These are phyloP conservation scores for Fusarium kyushuense DNA, from an alignment of 2,329 filamentous ascomycete species.

Conservation along the genomic window DNA sequence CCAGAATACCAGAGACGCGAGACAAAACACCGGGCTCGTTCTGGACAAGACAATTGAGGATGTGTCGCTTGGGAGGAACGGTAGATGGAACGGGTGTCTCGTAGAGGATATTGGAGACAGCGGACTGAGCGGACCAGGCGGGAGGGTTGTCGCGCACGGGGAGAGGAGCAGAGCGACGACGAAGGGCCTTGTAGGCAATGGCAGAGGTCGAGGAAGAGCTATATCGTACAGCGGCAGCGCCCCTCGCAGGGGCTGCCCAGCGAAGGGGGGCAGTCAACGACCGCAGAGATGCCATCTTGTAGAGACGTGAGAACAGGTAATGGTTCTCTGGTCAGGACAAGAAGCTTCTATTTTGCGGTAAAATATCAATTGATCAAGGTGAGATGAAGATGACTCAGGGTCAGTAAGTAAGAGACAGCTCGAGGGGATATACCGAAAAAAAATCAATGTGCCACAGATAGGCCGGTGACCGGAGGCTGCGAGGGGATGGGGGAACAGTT, in stretches of 20 bases:
- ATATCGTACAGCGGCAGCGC: slow-evolving; percentile 52
- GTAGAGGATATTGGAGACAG: slow-evolving; percentile 98
- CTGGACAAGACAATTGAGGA: slow-evolving; percentile 98
- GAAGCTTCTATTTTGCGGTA: slow-evolving; percentile 42
- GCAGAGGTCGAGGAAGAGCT: slow-evolving; percentile 81
- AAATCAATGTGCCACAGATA: slow-evolving; percentile 44
- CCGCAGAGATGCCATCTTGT: slow-evolving; percentile 61
- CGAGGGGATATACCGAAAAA: slow-evolving; percentile 43
- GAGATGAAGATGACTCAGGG: slow-evolving; percentile 43
- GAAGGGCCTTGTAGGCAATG: slow-evolving; percentile 96
- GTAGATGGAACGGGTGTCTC: slow-evolving; percentile 90
- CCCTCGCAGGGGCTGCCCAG: slow-evolving; percentile 50
- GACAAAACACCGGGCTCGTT: slow-evolving; percentile 98
- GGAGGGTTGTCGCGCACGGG: slow-evolving; percentile 82
- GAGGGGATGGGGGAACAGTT: slow-evolving; percentile 12
- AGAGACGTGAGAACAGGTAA: slow-evolving; percentile 37
- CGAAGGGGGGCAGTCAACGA: slow-evolving; percentile 57
- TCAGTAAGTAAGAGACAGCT: slow-evolving; percentile 35
- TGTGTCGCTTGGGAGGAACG: slow-evolving; percentile 89
- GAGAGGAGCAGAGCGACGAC: slow-evolving; percentile 87
- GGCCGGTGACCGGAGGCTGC: slow-evolving; percentile 48
- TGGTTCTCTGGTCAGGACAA: slow-evolving; percentile 44
- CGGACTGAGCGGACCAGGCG: slow-evolving; percentile 90
- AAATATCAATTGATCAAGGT: slow-evolving; percentile 33
- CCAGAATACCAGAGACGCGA: slow-evolving; percentile 94